phyloP scores from a whole-genome alignment of 805 yeast species.

The Starmerella bacillaris region DNA sequence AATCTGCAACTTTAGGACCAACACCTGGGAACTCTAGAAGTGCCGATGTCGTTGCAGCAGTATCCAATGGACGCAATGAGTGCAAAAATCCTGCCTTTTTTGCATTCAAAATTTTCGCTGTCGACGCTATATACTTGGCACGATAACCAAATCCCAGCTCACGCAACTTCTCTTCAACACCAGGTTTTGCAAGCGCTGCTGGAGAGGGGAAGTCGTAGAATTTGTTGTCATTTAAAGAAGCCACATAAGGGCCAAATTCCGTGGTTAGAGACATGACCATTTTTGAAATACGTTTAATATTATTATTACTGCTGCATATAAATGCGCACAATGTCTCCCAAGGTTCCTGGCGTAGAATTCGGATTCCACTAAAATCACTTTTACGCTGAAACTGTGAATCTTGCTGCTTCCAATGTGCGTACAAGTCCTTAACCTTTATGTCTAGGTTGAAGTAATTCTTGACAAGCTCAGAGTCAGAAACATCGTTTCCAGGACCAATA shows the following conservation, averaged over 20 bases:
- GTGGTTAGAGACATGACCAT: constrained; percentile 71
- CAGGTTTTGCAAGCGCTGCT: constrained; percentile 26
- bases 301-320: constrained; percentile 90
- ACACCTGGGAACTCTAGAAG: constrained; percentile 64
- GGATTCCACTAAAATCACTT: constrained; percentile 40
- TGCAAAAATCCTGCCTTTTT: constrained; percentile 24
- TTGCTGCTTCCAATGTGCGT: constrained; percentile 39
- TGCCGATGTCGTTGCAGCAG: constrained; percentile 38
- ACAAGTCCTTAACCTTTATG: constrained; percentile 36
- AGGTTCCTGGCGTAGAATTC: constrained; percentile 84
- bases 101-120: constrained; percentile 40
- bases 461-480: constrained; percentile 27
- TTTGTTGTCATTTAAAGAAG: constrained; percentile 33
- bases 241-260: constrained; percentile 49
- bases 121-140: constrained; percentile 67
- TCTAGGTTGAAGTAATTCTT: constrained; percentile 54
- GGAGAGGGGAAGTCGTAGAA: constrained; percentile 67
- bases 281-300: constrained; percentile 77
- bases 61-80: constrained; percentile 30
- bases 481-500: constrained; percentile 12
- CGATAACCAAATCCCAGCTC: constrained; percentile 63
- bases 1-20: constrained; percentile 96
- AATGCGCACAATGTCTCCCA: constrained; percentile 88
- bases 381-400: constrained; percentile 28
- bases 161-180: constrained; percentile 31